phyloP scores from a whole-genome alignment of 2,329 filamentous ascomycete species.

The Microascus cirrosus region DNA sequence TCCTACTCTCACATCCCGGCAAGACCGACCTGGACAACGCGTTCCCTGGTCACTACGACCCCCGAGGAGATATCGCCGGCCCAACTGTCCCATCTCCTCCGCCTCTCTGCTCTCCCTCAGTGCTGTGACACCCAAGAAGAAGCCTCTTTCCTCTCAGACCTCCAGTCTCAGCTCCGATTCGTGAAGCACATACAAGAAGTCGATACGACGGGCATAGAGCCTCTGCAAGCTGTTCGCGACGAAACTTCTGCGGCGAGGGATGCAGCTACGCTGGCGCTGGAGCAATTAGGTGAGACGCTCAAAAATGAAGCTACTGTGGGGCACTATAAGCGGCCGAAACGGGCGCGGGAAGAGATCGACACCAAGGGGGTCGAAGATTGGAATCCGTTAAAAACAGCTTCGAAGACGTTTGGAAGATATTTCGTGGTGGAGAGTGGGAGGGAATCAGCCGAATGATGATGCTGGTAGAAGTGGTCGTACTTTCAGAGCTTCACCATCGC shows the following conservation, averaged over 20 bases:
- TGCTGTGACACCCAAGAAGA: conserved; percentile 56
- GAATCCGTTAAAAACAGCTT: conserved; percentile 57
- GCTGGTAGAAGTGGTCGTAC: too few species aligned
- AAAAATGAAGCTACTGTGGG: conserved; percentile 51
- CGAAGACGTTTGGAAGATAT: conserved; percentile 56
- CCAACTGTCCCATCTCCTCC: conserved; percentile 74
- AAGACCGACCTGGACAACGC: conserved; percentile 73
- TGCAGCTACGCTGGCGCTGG: conserved; percentile 48
- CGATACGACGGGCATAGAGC: conserved; percentile 60
- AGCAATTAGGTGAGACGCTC: conserved; percentile 44
- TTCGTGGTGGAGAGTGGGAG: conserved; percentile 60
- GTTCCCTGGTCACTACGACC: conserved; percentile 36
- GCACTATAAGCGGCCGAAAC: conserved; percentile 32
- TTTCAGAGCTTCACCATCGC: not conserved
- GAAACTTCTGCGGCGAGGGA: conserved; percentile 55
- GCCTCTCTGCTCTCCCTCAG: conserved; percentile 75
- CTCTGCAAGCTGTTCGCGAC: conserved; percentile 70
- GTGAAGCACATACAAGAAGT: conserved; percentile 74
- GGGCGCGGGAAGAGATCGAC: conserved; percentile 22
- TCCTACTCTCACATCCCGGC: conserved; percentile 42
- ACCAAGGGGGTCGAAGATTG: conserved; percentile 47
- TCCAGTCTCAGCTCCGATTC: conserved; percentile 79
- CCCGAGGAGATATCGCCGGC: conserved; percentile 18
- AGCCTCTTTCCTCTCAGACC: conserved; percentile 56
- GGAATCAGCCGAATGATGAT: conserved; percentile 9